Evolutionary conservation across 2,329 filamentous ascomycete species (phyloP), one percentile per base, ranked within the genome.

Genomic region (Nemania abortiva): DNA sequence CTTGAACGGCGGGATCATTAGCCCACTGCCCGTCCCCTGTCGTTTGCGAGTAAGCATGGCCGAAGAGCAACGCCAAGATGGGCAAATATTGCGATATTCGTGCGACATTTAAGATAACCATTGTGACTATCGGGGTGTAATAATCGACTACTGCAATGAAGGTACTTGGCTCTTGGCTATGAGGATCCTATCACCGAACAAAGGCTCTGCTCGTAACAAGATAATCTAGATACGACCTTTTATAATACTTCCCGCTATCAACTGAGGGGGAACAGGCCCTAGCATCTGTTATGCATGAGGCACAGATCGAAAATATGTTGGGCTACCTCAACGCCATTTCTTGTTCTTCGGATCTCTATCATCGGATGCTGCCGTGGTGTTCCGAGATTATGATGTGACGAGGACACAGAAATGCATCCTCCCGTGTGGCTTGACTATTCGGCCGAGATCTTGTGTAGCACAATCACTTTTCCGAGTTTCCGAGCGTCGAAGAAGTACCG

Each of bases 1-100:
- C 53, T 29, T 68, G 42, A 45, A 68, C 53, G 10, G 65, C 65
- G 24, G 65, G 59, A 47, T 68, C 47, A 18, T 59, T 29, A 0
- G 24, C 24, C 24, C 24, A 27, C 24, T 27, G 24, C 24, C 24
- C 24, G 24, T 27, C 24, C 5, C 24, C 24, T 2, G 34, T 20
- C 20, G 27, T 34, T 47, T 63, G 60, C 9, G 60, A 31, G 39
- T 20, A 47, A 37, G 20, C 60, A 56, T 55, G 29, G 37, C 60
- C 15, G 18, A 56, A 55, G 60, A 63, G 6, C 27, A 24, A 37
- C 15, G 60, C 60, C 34, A 63, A 15, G 31, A 56, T 37, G 18
- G 60, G 60, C 50, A 63, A 47, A 24, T 13, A 49, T 29, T 49
- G 60, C 37, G 11, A 56, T 24, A 63, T 37, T 56, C 29, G 60